A percentile compares a stretch with the other conserved stretches of the same genome.
These are phyloP conservation scores for Pseudisothecium myosuroides DNA, from an alignment of 225 moss, liverwort and hornwort species.

Conservation along the genomic window DNA sequence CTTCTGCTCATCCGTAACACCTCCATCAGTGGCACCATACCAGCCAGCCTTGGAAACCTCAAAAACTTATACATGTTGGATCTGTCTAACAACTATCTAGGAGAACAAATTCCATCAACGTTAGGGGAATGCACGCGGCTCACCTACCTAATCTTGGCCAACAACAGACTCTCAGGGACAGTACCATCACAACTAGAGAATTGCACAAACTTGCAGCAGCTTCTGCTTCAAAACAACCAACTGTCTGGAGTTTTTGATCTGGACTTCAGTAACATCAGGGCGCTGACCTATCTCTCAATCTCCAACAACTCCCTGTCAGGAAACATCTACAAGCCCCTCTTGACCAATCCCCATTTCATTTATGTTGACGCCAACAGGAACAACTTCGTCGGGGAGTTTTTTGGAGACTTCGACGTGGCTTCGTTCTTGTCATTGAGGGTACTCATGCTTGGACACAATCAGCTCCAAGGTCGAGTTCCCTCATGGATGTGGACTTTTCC, in stretches of 20 bases:
- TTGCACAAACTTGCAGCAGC: background rate
- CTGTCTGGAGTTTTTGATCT: background rate
- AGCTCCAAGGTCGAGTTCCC: conserved; percentile 4
- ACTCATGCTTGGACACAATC: conserved; percentile 1
- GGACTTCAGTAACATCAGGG: background rate
- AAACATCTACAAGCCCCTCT: background rate
- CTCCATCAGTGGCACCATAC: background rate
- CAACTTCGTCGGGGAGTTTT: background rate
- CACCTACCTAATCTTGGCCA: background rate
- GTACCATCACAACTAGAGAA: background rate
- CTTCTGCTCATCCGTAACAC: background rate
- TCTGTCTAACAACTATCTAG: background rate
- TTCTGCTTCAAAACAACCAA: conserved; percentile 7
- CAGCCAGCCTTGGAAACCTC: background rate
- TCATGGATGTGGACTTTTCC: conserved; percentile 9
- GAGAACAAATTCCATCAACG: background rate
- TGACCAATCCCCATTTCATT: background rate
- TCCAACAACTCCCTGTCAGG: conserved; percentile 7
- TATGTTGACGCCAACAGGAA: background rate
- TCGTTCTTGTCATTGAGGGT: background rate
- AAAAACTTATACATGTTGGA: background rate
- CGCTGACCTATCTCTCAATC: background rate
- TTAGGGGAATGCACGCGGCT: background rate
- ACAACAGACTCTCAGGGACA: background rate
- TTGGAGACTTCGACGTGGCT: background rate